Base-by-base conservation (phyloP, 2,329 filamentous ascomycete species). In the Penicillium glabrum region DNA sequence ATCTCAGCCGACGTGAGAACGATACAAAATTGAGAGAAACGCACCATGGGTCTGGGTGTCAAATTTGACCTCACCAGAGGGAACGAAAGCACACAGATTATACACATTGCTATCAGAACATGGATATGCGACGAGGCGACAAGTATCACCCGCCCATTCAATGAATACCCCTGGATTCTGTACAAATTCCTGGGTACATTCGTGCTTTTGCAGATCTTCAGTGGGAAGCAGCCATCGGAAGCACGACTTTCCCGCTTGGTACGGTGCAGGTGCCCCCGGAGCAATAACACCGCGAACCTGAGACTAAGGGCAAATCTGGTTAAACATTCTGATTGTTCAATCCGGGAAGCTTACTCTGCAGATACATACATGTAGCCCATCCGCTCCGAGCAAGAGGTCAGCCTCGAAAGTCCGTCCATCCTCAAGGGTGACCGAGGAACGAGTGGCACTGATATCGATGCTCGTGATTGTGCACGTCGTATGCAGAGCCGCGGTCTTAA, bases 1-100 rank as follows among this genome's bases (percentile, higher is more conserved):
- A 27, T 27, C 10, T 37, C 27, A 21, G 39, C 19, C 7, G 3
- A 16, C n/a, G 11, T 21, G 26, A 49, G 19, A 10, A n/a, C 13
- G 29, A 44, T 11, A 16, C n/a, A 24, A 2, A 5, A 41, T 43
- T n/a, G 13, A 23, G 13, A 5, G 5, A 10, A 24, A 52, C 53
- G 49, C 55, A 65, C 62, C 49, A 29, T 65, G 58, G 33, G 55
- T 77, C 78, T 44, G 26, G 3, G 26, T 47, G 7, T 49, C 46
- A 26, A n/a, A 10, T 2, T 52, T 44, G 1, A 71, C 69, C 16
- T 77, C 72, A 1, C 69, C 73, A 29, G 43, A 80, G 70, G 8
- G 82, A 75, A 63, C 80, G 76, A 50, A 84, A 72, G 53, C 77
- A 75, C 5, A 81, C 72, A 69, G 76, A 56, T 82, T 82, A 51